These are phyloP conservation scores for Haematococcus lacustris DNA, from an alignment of 139 green algal genomes.

Conservation along the genomic window DNA sequence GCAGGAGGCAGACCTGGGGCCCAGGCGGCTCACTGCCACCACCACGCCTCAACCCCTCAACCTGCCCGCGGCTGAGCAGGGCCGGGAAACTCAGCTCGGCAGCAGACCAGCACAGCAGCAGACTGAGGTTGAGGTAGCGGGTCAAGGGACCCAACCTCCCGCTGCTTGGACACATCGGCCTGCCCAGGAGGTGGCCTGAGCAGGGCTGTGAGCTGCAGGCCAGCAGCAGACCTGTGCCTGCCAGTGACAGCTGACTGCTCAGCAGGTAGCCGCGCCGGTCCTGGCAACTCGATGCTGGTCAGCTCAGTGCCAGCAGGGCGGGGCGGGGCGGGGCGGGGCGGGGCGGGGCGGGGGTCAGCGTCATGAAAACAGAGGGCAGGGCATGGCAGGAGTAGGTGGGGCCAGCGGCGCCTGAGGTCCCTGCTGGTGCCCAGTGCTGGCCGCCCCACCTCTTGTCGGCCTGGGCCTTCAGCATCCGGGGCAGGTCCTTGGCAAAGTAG, in stretches of 20 bases:
- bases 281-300: too few species aligned
- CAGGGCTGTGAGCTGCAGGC: too few species aligned
- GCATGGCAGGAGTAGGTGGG: constrained; percentile 22
- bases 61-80: background rate
- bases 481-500: constrained; percentile 74
- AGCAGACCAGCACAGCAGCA: background rate
- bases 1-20: background rate
- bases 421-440: background rate
- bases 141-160: background rate
- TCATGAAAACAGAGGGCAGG: too few species aligned
- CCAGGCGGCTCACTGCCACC: background rate
- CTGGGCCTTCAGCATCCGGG: constrained; percentile 35
- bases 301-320: too few species aligned
- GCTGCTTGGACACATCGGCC: background rate
- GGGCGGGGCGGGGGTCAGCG: too few species aligned
- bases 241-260: too few species aligned
- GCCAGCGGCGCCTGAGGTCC: too few species aligned
- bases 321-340: too few species aligned
- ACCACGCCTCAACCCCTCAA: background rate
- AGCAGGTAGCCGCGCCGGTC: background rate
- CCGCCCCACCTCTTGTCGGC: constrained; percentile 24
- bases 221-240: too few species aligned
- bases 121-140: background rate
- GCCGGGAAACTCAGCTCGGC: background rate
- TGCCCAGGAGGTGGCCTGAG: too few species aligned